Conservation (phyloP, 2,329 filamentous ascomycete genomes). For the Penicillium nordicum region DNA sequence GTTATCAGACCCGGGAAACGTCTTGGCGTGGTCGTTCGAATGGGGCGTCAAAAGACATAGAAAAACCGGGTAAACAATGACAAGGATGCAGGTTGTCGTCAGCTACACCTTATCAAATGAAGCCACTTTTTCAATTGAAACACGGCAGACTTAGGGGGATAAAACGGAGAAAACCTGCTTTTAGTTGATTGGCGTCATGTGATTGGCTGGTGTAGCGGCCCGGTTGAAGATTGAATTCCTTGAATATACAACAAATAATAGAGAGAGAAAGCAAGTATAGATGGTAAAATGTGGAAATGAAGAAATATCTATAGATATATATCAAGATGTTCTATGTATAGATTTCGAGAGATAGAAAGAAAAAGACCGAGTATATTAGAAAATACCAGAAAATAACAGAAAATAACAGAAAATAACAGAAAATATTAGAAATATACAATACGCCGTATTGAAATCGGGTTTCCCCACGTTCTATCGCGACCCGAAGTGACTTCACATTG, state of each 20-base stretch:
- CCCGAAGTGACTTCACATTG: conserved; percentile 11
- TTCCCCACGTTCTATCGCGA: conserved; percentile 10
- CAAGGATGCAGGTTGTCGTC: neutral
- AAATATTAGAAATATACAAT: neutral
- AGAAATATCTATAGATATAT: neutral
- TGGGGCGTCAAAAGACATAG: neutral
- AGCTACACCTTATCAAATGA: conserved; percentile 1
- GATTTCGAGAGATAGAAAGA: neutral
- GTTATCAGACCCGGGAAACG: neutral
- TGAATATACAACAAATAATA: neutral
- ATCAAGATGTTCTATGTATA: neutral
- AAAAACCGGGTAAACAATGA: neutral
- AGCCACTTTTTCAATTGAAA: neutral
- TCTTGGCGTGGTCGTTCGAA: neutral
- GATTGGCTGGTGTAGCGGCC: conserved; percentile 23
- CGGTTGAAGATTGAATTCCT: conserved; percentile 13
- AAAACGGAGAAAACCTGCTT: conserved; percentile 23
- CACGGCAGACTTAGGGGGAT: neutral
- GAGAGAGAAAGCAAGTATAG: neutral
- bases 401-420: neutral
- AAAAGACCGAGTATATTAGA: neutral
- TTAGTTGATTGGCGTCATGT: conserved; percentile 2
- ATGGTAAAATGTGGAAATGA: neutral
- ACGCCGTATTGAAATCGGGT: neutral
- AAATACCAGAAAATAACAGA: neutral